These are phyloP conservation scores for Dillenia turbinata DNA, from an alignment of 164 flowering plant genomes.

Conservation along the genomic window DNA sequence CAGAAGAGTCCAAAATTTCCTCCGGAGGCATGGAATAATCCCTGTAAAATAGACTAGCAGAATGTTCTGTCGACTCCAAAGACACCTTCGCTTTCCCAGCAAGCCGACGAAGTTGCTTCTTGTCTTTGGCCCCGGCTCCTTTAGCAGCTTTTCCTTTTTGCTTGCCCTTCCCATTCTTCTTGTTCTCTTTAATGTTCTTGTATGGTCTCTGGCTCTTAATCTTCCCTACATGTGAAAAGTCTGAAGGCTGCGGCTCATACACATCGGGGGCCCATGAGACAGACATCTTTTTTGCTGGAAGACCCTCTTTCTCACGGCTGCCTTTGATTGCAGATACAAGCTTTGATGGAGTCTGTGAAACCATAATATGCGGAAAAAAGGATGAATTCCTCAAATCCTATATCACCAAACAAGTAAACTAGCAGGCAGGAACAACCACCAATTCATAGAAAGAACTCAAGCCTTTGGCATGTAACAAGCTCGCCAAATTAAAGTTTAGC, in stretches of 20 bases:
- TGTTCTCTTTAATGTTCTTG: constrained; percentile 18
- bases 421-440: too few species aligned
- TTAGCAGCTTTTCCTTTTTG: constrained; percentile 52
- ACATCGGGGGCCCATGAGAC: constrained; percentile 90
- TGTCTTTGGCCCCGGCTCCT: constrained; percentile 36
- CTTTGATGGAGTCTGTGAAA: constrained; percentile 40
- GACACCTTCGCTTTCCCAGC: constrained; percentile 17
- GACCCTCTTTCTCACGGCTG: constrained; percentile 56
- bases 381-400: neutral
- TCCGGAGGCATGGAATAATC: constrained; percentile 10
- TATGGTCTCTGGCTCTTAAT: constrained; percentile 31
- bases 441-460: too few species aligned
- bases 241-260: constrained; percentile 66
- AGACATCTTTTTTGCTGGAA: constrained; percentile 28
- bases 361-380: neutral
- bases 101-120: constrained; percentile 38
- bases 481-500: too few species aligned
- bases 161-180: constrained; percentile 56
- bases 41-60: constrained; percentile 4
- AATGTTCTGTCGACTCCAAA: constrained; percentile 10
- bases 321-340: constrained; percentile 82
- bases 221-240: constrained; percentile 43
- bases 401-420: too few species aligned
- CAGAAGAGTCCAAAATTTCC: constrained; percentile 21
- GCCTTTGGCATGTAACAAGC: too few species aligned